Base-by-base conservation (phyloP, 2,329 filamentous ascomycete species). In the Elsinoe batatas region DNA sequence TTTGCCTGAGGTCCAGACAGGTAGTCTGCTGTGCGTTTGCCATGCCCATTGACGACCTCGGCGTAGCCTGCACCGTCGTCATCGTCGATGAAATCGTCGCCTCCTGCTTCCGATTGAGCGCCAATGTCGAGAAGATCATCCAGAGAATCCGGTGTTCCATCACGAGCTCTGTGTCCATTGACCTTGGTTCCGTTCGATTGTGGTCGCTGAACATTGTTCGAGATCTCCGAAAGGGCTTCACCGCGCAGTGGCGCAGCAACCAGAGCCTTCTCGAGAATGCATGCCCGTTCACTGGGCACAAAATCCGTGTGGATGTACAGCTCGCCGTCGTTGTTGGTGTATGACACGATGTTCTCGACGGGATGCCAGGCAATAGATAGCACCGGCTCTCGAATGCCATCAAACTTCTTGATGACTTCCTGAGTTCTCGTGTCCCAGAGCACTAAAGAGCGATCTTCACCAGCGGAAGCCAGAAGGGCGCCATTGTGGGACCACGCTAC, bases 401-500 rank as follows among this genome's bases (percentile, higher is more conserved):
- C 87, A 63, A 88, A 79, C 60, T 82, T 83, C 58, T 86, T 83
- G 56, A 97, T 72, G 33, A 95, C 78, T 51, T 81, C 87, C 69
- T 96, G 91, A 1, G 87, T 88, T 69, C 86, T 90, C 1, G 88
- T 85, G 65, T 96, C 89, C 93, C 94, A 98, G 2, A 98, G 74
- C 22, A 87, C 68, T 3, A 94, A 72, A 66, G 82, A 88, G 17
- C 79, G 73, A 61, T 78, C 74, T 33, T 75, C 70, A n/a, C 75
- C 77, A 3, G 79, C 77, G 15, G 77, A 80, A 13, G 84, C 89
- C 18, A 98, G 76, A 64, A 98, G 76, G 1, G 91, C 88, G 37
- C 93, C 93, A 66, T 98, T 98, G 1, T 90, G 89, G 12, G 91
- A 95, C 93, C 93, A 98, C 35, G 87, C 83, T 35, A 94, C 72